A percentile compares a stretch with the other conserved stretches of the same genome.
Conservation (phyloP, 163 green algal genomes). For the Scenedesmus sp. region DNA sequence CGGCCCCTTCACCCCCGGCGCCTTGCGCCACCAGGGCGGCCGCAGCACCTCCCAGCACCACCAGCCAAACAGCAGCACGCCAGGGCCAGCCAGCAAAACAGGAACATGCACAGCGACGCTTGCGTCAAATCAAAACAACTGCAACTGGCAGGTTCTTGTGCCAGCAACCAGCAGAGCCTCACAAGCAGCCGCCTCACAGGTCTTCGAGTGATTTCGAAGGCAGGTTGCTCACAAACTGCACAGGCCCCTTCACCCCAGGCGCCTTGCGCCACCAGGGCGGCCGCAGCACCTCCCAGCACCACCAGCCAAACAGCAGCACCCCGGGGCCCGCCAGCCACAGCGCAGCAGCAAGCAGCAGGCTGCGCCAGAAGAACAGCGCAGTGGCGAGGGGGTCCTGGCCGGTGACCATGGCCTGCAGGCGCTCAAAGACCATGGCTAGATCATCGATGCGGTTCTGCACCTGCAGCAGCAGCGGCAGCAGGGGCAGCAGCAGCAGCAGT, state of each 20-base stretch:
- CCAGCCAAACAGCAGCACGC: constrained; percentile 42
- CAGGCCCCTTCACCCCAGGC: constrained; percentile 44
- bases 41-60: constrained; percentile 57
- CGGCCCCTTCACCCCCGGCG: constrained; percentile 47
- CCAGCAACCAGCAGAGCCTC: no score
- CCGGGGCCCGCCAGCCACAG: constrained; percentile 26
- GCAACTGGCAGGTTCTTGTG: neutral
- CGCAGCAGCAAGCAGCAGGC: constrained; percentile 49
- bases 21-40: constrained; percentile 29
- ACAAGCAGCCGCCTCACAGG: neutral
- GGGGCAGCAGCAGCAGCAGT: neutral
- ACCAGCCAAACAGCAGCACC: constrained; percentile 47
- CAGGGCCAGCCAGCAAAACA: neutral
- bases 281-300: constrained; percentile 55
- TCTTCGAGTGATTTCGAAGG: constrained; percentile 46
- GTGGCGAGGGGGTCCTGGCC: constrained; percentile 52
- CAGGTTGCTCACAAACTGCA: constrained; percentile 52
- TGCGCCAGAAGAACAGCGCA: constrained; percentile 43
- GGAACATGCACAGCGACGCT: no score
- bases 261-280: constrained; percentile 35
- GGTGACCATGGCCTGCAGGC: constrained; percentile 47
- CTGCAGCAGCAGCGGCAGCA: neutral
- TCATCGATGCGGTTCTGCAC: constrained; percentile 59
- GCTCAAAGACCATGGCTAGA: constrained; percentile 51
- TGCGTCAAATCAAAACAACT: no score